Base-by-base conservation (phyloP, 805 yeast genomes). In the Suhomyces xylopsoci region DNA sequence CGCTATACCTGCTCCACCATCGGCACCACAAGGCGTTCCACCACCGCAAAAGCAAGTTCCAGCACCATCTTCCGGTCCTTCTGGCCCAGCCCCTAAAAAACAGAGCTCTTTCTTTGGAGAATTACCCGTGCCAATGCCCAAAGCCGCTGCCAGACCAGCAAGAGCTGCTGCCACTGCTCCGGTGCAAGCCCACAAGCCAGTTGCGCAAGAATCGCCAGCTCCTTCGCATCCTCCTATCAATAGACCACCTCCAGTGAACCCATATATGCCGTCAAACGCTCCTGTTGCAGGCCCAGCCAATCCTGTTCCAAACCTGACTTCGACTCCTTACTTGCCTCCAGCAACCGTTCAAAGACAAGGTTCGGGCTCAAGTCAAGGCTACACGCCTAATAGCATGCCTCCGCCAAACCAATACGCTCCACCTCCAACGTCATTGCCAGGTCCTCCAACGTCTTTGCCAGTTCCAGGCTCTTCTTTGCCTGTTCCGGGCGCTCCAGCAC, bases 81-180 rank as follows among this genome's bases (percentile, higher is more conserved):
- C 42, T n/a, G 5, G 20, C 19, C 14, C 42, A 14, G 14, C 42
- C 12, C 22, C n/a, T 5, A 38, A 38, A 14, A 42, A 20, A 43
- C 57, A 54, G 76, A 79, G 32, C 60, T 67, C 81, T 8, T 82
- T 85, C 60, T 84, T 82, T 61, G 85, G 81, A 50, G 90, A 84
- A 51, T 63, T 82, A 38, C 88, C 88, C 3, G 62, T 69, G 26
- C 56, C 64, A 1, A 58, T 78, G 50, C 71, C 74, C 1, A 62
- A 57, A 30, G 58, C 64, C 7, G 53, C 51, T n/a, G 60, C 63
- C 3, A 56, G 60, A 28, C 63, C 68, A n/a, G 68, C 68, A 1
- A 63, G 70, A 47, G 66, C 72, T 10, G 67, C 74, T 3, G 65
- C 69, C 22, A 7, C 42, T 2, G 64, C 59, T 3, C 51, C 57